Base-by-base conservation (phyloP, 1,284 basidiomycete genomes). In the Megacollybia platyphylla region DNA sequence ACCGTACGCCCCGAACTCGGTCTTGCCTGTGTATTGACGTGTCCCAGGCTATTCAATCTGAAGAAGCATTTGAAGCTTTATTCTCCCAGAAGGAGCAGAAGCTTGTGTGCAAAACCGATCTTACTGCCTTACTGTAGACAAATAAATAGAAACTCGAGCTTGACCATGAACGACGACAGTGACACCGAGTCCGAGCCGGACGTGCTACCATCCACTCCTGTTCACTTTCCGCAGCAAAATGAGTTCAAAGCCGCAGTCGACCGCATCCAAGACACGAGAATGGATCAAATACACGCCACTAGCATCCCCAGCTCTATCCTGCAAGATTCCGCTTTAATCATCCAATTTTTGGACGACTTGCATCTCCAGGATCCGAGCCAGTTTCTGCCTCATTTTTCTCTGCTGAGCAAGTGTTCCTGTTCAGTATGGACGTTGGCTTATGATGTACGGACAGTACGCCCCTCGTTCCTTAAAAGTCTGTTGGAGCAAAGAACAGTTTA, bases 91-190 rank as follows among this genome's bases (percentile, higher is more conserved):
- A 57, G 40, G 60, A 65, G 20, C 67, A 71, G 29, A 52, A 60
- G 42, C 58, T 87, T 46, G 63, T 70, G 48, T 79, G 76, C 60
- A 73, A 69, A 54, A 73, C 73, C 44, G 68, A 77, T 54, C 65
- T 84, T 30, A 68, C 75, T 35, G 61, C 62, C 24, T 76, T 81
- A 56, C 59, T 24, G 20, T 24, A 24, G 20, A 24, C 20, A 24
- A 24, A 24, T 86, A 41, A 75, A 70, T 55, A 65, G 65, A 52
- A 81, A 82, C 49, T 58, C 63, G 35, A 76, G 77, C 43, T 55
- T 80, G 49, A 79, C 62, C 58, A 44, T 59, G 56, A 52, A 53
- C 24, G 13, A 39, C 42, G 51, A 56, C 49, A 68, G 60, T 49
- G 65, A 62, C 40, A 68, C 67, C 24, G 67, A 68, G 45, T 60